Evolutionary conservation across 805 yeast genomes (phyloP).

Genomic region (Yamadazyma insecticola): DNA sequence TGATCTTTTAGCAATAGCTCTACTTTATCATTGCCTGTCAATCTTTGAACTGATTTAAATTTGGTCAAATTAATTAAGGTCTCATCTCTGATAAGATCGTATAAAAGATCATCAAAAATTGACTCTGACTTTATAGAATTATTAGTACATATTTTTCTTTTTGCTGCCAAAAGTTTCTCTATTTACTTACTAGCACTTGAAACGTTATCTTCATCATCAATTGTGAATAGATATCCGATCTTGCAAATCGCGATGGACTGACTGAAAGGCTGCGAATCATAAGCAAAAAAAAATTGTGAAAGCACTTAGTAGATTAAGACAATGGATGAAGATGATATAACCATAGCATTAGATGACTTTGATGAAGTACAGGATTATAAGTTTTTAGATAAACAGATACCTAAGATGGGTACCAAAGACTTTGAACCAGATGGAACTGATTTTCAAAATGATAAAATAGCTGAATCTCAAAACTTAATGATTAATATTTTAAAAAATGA

Average conservation of each 20-base stretch:
- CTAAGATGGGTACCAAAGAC: conserved; percentile 81
- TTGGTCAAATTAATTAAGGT: conserved; percentile 21
- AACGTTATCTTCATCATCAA: too few relatives aligned
- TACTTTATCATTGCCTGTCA: conserved; percentile 12
- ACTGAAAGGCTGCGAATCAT: too few relatives aligned
- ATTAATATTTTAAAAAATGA: conserved; percentile 50
- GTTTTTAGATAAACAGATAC: conserved; percentile 27
- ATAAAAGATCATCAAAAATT: conserved; percentile 29
- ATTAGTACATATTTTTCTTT: conserved; percentile 12
- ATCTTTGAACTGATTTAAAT: conserved; percentile 15
- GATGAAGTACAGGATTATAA: conserved; percentile 36
- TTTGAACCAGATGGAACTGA: conserved; percentile 76
- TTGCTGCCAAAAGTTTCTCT: too few relatives aligned
- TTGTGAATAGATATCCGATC: too few relatives aligned
- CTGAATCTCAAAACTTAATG: conserved; percentile 64
- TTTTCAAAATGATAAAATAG: conserved; percentile 44
- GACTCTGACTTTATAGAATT: conserved; percentile 37
- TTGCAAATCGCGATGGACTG: too few relatives aligned
- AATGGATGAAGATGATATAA: conserved; percentile 4
- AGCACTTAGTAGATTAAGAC: neutral
- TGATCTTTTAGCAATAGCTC: conserved; percentile 12
- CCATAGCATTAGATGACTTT: conserved; percentile 10
- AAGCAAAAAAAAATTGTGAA: too few relatives aligned
- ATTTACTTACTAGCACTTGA: too few relatives aligned
- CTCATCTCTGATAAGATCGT: conserved; percentile 28